Evolutionary conservation across 345 rosid genomes (phyloP).

Genomic region (Populus nigra): DNA sequence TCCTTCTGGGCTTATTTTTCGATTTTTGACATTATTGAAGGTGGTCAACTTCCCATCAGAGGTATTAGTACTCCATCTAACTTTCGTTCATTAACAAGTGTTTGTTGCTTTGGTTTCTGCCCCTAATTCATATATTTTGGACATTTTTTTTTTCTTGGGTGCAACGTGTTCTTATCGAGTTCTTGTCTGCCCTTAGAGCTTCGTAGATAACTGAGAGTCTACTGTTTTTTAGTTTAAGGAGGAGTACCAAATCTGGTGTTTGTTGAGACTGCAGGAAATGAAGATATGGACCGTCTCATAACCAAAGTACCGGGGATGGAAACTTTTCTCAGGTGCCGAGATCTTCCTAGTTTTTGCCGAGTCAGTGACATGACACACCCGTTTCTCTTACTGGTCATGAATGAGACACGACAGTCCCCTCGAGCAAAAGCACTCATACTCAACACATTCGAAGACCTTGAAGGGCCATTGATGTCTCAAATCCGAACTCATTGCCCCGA

Average conservation of each 20-base stretch:
- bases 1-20: conserved; percentile 11
- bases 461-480: conserved; percentile 41
- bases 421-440: conserved; percentile 50
- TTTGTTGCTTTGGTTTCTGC: too few species aligned
- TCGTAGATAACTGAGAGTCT: too few species aligned
- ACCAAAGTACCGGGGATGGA: conserved; percentile 47
- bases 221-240: background rate
- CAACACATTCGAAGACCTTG: conserved; percentile 67
- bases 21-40: background rate
- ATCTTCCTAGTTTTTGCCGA: conserved; percentile 50
- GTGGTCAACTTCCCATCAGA: too few species aligned
- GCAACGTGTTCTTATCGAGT: too few species aligned
- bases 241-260: too few species aligned
- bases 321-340: conserved; percentile 41
- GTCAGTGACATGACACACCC: conserved; percentile 21
- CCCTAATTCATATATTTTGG: too few species aligned
- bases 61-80: too few species aligned
- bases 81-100: too few species aligned
- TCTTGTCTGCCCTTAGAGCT: too few species aligned
- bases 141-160: too few species aligned
- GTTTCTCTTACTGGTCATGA: conserved; percentile 4
- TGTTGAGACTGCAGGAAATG: conserved; percentile 23
- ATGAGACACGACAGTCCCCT: conserved; percentile 28
- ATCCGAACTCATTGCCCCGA: conserved; percentile 39
- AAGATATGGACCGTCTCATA: conserved; percentile 45